phyloP scores from a whole-genome alignment of 805 yeast genomes.

The Tetrapisispora pingtungensis region DNA sequence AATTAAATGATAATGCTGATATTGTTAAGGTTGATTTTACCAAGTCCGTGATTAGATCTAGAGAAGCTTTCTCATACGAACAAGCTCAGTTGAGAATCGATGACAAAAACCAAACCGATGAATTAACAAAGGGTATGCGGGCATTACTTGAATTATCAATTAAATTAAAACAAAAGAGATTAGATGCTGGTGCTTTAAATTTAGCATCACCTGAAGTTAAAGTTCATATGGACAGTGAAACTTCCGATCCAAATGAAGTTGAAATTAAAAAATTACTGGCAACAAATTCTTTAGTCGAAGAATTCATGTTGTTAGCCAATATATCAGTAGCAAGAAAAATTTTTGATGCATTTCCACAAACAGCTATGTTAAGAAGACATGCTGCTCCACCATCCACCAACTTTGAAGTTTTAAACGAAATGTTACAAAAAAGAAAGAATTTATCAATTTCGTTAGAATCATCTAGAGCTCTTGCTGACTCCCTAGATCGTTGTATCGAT shows the following conservation, averaged over 20 bases:
- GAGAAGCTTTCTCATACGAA: constrained; percentile 92
- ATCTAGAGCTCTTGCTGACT: constrained; percentile 86
- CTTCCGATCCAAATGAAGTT: constrained; percentile 92
- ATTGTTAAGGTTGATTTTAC: constrained; percentile 70
- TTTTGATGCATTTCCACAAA: constrained; percentile 88
- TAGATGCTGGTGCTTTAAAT: constrained; percentile 93
- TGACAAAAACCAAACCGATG: constrained; percentile 65
- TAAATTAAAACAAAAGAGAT: constrained; percentile 70
- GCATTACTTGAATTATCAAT: constrained; percentile 70
- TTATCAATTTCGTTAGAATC: constrained; percentile 70
- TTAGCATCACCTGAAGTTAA: constrained; percentile 97
- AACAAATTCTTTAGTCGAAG: constrained; percentile 94
- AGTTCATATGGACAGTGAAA: constrained; percentile 93
- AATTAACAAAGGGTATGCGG: constrained; percentile 82
- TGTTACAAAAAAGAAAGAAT: constrained; percentile 71
- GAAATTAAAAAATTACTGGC: constrained; percentile 81
- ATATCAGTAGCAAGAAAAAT: constrained; percentile 92
- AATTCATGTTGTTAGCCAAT: constrained; percentile 95
- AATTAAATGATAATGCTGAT: constrained; percentile 75
- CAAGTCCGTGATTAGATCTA: constrained; percentile 80
- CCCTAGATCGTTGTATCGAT: constrained; percentile 81
- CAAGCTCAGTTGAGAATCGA: constrained; percentile 88
- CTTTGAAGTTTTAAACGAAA: constrained; percentile 81
- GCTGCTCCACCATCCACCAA: constrained; percentile 95
- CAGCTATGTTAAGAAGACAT: constrained; percentile 97